Evolutionary conservation across 495 filamentous ascomycete genomes (phyloP).

Genomic region (Aspergillus taichungensis): DNA sequence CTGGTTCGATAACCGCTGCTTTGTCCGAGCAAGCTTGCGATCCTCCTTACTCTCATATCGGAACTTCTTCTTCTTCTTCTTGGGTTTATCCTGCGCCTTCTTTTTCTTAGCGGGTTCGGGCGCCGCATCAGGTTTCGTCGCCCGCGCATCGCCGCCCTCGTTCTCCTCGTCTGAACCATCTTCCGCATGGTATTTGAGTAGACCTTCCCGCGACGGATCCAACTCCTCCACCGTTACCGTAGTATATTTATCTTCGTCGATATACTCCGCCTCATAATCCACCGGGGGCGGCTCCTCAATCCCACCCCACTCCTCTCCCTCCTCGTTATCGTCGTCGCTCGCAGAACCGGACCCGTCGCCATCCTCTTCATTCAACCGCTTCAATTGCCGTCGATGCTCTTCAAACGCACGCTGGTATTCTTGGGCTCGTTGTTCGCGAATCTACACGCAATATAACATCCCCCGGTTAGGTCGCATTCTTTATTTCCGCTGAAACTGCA

Average conservation of each 20-base stretch:
- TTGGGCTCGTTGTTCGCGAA: constrained; percentile 68
- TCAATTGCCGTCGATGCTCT: constrained; percentile 54
- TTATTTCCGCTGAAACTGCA: background rate
- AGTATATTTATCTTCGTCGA: constrained; percentile 92
- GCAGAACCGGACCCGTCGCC: constrained; percentile 30
- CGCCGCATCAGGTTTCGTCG: constrained; percentile 20
- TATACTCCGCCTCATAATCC: constrained; percentile 84
- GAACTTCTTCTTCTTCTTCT: constrained; percentile 83
- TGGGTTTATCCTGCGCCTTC: constrained; percentile 45
- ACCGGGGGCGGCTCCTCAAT: constrained; percentile 50
- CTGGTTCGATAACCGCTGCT: constrained; percentile 55
- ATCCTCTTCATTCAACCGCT: constrained; percentile 46
- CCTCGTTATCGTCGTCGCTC: constrained; percentile 20
- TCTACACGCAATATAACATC: constrained; percentile 32
- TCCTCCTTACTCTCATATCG: constrained; percentile 82
- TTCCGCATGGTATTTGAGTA: constrained; percentile 43
- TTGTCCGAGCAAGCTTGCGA: constrained; percentile 55
- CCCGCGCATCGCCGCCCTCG: background rate
- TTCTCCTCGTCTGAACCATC: constrained; percentile 40
- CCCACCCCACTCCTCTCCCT: constrained; percentile 54
- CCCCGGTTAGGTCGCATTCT: constrained; percentile 6
- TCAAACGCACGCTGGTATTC: constrained; percentile 72
- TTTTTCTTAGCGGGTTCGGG: constrained; percentile 37
- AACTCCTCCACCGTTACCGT: constrained; percentile 93
- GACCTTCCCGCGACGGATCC: constrained; percentile 62